A percentile compares a stretch with the other conserved stretches of the same genome.
Conservation (phyloP, 441 rosid species). For the Populus hybrid region DNA sequence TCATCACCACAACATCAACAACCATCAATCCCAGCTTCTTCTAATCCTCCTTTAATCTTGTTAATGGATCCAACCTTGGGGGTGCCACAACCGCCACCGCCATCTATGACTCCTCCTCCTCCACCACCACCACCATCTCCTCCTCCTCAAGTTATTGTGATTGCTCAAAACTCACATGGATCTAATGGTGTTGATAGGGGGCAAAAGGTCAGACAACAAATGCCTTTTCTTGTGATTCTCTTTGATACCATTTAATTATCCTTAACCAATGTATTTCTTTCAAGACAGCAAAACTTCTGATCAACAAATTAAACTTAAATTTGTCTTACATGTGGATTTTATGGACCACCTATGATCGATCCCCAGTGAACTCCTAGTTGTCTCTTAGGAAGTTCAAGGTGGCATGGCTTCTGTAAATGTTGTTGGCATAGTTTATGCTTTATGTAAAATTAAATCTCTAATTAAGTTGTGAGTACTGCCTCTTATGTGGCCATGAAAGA, state of each 20-base stretch:
- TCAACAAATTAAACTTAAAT: background rate
- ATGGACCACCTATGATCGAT: background rate
- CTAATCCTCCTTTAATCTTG: conserved; percentile 44
- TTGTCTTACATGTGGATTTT: background rate
- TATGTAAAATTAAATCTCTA: background rate
- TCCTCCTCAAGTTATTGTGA: conserved; percentile 11
- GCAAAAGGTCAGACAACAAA: conserved; percentile 51
- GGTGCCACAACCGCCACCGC: conserved; percentile 27
- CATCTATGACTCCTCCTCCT: conserved; percentile 15
- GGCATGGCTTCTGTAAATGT: background rate
- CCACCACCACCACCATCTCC: conserved; percentile 28
- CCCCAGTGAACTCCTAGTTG: background rate
- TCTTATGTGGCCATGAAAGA: background rate
- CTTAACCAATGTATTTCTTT: background rate
- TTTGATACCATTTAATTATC: background rate
- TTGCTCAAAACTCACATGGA: conserved; percentile 58
- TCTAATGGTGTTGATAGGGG: conserved; percentile 65
- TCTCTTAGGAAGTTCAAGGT: background rate
- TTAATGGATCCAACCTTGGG: conserved; percentile 40
- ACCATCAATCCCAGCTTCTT: conserved; percentile 16
- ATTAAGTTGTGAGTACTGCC: background rate
- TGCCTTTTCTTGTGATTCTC: conserved; percentile 5
- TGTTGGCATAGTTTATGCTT: background rate
- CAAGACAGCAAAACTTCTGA: background rate
- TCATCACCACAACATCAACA: conserved; percentile 17